Evolutionary conservation across 176 grass and related monocot genomes (phyloP), one percentile per base, ranked within the genome.

Genomic region (Aegilops longissima): DNA sequence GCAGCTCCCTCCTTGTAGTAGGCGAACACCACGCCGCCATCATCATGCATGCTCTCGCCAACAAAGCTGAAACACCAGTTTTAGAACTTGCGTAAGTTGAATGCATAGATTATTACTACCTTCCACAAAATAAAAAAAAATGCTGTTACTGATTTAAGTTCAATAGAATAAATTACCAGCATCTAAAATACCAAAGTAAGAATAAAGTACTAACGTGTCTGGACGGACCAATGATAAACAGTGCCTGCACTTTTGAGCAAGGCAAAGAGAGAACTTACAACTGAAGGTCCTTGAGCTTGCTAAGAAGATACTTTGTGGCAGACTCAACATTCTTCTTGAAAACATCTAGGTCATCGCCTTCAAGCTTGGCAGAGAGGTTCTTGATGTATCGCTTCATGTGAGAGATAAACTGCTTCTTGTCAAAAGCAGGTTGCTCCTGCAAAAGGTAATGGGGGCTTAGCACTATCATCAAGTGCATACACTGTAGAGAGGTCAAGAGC

Each of bases 371-470:
- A 1, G 63, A 86, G 58, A 96, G 79, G 51, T 10, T 82, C 82
- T 99, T 99, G 42, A 99, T 99, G 80, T 96, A 99, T 16, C 87
- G 80, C 92, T 96, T 99, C 7, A 99, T 93, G 77, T 65, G 91
- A 52, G 87, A 61, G 1, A 99, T 80, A 84, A 99, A 99, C 56
- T 82, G 61, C 81, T 96, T 98, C 85, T 91, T 98, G 77, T 99
- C 94, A 82, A 91, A 96, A 3, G 97, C 0, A 21, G 97, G 92
- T 96, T 96, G 97, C 85, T 99, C 97, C 94, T 96, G 85, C 36
- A 84, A 63, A 38, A 54, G 34, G 18, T 0, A 85, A 40, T 2
- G 62, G 1, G 27, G 0, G 27, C 29, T 87, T 66, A 78, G 6
- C 29, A 29, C 20, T 69, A 6, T 61, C 68, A 29, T 1, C 2